Evolutionary conservation across 352 stramenopile genomes (phyloP).

Genomic region (Globisporangium sylvaticum): DNA sequence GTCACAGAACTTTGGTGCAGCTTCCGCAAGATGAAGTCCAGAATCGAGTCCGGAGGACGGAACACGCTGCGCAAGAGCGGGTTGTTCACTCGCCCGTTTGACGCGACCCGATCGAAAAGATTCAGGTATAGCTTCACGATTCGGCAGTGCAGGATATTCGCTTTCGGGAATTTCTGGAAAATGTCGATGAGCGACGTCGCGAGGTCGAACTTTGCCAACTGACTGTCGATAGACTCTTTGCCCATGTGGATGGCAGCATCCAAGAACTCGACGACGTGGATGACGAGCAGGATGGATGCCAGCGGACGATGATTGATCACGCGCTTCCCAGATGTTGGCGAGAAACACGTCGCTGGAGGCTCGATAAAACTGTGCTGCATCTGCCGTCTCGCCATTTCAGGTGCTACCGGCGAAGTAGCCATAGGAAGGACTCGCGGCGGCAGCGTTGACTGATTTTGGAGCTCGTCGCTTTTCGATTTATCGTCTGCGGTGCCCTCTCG

Average conservation of each 20-base stretch:
- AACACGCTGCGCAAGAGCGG: constrained; percentile 69
- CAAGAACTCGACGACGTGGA: constrained; percentile 65
- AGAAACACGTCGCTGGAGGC: constrained; percentile 27
- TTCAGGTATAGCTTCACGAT: constrained; percentile 70
- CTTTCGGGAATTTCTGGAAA: constrained; percentile 67
- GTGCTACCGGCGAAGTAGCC: neutral
- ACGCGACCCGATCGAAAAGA: constrained; percentile 56
- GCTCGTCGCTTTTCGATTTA: constrained; percentile 10
- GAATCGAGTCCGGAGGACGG: constrained; percentile 56
- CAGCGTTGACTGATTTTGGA: constrained; percentile 10
- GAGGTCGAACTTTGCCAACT: constrained; percentile 48
- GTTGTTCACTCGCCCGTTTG: constrained; percentile 69
- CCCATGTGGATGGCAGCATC: constrained; percentile 58
- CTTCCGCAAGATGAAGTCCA: constrained; percentile 69
- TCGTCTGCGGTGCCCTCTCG: constrained; percentile 11
- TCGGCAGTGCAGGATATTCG: constrained; percentile 70
- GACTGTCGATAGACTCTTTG: constrained; percentile 53
- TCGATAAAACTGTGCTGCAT: constrained; percentile 13
- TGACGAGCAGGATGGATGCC: constrained; percentile 55
- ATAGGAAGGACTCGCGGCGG: constrained; percentile 12
- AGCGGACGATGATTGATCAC: constrained; percentile 61
- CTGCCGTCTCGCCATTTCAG: constrained; percentile 10
- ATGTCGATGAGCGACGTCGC: constrained; percentile 59
- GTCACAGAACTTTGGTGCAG: constrained; percentile 40
- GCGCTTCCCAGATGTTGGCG: constrained; percentile 42